Evolutionary conservation across 768 basidiomycete species (phyloP).

Genomic region (Kwoniella sp.): DNA sequence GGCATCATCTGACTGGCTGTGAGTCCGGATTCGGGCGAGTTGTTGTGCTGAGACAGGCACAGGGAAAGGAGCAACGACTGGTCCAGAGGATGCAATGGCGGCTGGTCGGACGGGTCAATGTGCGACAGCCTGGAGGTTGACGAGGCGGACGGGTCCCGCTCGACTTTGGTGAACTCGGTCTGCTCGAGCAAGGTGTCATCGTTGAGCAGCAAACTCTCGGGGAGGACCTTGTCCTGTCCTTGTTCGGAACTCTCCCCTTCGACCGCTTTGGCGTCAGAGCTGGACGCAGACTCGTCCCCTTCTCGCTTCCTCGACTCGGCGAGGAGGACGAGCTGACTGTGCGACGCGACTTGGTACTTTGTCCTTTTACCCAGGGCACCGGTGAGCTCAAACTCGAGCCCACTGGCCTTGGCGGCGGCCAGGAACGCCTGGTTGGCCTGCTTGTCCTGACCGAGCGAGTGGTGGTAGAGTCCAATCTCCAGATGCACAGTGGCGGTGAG

Average conservation of each 20-base stretch:
- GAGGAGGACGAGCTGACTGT: slow-evolving; percentile 85
- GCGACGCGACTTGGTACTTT: slow-evolving; percentile 79
- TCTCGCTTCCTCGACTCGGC: slow-evolving; percentile 70
- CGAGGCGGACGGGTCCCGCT: slow-evolving; percentile 36
- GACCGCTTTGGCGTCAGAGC: slow-evolving; percentile 10
- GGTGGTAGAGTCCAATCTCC: slow-evolving; percentile 74
- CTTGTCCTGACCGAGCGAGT: slow-evolving; percentile 65
- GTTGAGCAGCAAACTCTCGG: slow-evolving; percentile 78
- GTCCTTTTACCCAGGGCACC: slow-evolving; percentile 91
- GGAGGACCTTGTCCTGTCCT: slow-evolving; percentile 5
- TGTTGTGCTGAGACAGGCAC: slow-evolving; percentile 73
- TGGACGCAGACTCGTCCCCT: slow-evolving; percentile 40
- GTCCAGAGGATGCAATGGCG: slow-evolving; percentile 83
- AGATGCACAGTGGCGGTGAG: slow-evolving; percentile 65
- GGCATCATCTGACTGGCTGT: slow-evolving; percentile 89
- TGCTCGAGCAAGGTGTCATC: slow-evolving; percentile 95
- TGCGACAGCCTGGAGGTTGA: slow-evolving; percentile 58
- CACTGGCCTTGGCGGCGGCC: slow-evolving; percentile 68
- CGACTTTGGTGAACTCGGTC: slow-evolving; percentile 80
- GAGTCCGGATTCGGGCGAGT: slow-evolving; percentile 81
- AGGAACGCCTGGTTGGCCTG: slow-evolving; percentile 72
- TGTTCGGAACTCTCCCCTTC: slow-evolving; percentile 10
- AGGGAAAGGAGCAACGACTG: slow-evolving; percentile 87
- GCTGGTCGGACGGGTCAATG: slow-evolving; percentile 77
- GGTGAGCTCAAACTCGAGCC: slow-evolving; percentile 81